A percentile compares a stretch with the other conserved stretches of the same genome.
Conservation (phyloP, 2,329 filamentous ascomycete genomes). For the Chalaropsis ovoidea region DNA sequence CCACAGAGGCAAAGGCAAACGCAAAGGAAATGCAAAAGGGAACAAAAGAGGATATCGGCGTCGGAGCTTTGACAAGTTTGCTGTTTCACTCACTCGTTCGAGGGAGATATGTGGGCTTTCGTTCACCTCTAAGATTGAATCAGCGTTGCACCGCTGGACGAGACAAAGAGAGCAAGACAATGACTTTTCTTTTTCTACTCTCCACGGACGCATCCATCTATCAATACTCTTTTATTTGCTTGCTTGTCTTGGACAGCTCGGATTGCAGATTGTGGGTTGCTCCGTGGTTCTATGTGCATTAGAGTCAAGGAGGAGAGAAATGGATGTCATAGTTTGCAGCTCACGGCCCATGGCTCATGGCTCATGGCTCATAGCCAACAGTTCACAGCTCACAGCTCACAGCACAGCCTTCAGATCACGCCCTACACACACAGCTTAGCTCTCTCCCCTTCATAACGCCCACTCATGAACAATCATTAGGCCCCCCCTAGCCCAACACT, state of each 20-base stretch:
- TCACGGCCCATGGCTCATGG: no score
- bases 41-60: not conserved
- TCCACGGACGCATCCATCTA: not conserved
- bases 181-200: not conserved
- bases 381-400: not conserved
- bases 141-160: slow-evolving; percentile 1
- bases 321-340: not conserved
- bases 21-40: not conserved
- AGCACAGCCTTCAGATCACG: not conserved
- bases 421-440: no score
- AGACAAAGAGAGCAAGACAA: slow-evolving; percentile 6
- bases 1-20: not conserved
- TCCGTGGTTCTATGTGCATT: not conserved
- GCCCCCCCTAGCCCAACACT: not conserved
- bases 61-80: slow-evolving; percentile 3
- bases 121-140: not conserved
- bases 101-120: slow-evolving; percentile 7
- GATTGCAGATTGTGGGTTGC: not conserved
- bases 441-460: not conserved
- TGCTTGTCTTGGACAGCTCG: slow-evolving; percentile 9
- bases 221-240: not conserved
- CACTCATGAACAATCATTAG: not conserved
- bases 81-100: slow-evolving; percentile 4
- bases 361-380: no score
- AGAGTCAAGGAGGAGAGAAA: slow-evolving; percentile 1